Evolutionary conservation across 192 early-diverging fungal genomes (phyloP).

Genomic region (Coemansia sp.): DNA sequence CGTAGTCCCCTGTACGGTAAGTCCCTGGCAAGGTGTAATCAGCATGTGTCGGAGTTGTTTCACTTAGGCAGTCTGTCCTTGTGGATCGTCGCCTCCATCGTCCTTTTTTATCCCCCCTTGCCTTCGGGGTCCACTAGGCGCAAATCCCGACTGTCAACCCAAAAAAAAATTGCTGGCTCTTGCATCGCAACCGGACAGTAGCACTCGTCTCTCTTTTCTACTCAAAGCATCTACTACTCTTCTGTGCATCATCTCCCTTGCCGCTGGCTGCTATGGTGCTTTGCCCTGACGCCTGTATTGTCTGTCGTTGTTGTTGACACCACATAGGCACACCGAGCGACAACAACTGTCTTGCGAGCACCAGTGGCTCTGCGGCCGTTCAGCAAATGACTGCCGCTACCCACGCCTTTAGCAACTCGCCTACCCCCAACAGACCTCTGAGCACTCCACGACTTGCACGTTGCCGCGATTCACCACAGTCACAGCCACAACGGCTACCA

Average conservation of each 20-base stretch:
- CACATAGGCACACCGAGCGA: constrained; percentile 3
- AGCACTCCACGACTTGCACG: background rate
- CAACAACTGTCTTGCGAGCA: constrained; percentile 1
- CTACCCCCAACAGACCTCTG: background rate
- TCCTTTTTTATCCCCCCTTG: background rate
- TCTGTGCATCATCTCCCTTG: background rate
- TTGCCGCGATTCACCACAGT: background rate
- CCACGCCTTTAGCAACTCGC: background rate
- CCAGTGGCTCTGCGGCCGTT: background rate
- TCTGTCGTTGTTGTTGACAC: constrained; percentile 4
- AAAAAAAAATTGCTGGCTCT: no score
- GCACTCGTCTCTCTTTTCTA: background rate
- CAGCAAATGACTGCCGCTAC: background rate
- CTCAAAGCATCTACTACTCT: background rate
- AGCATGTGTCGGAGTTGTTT: background rate
- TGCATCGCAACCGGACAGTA: background rate
- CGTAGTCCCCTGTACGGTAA: constrained; percentile 24
- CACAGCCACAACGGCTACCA: background rate
- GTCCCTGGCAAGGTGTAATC: background rate
- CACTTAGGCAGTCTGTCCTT: background rate
- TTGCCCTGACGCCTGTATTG: constrained; percentile 3
- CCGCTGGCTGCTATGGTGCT: constrained; percentile 6
- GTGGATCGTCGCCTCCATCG: constrained; percentile 4
- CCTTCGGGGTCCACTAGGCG: constrained; percentile 4
- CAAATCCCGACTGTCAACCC: background rate